Evolutionary conservation across 306 rosid genomes (phyloP).

Genomic region (Chamaecrista fasciculata): DNA sequence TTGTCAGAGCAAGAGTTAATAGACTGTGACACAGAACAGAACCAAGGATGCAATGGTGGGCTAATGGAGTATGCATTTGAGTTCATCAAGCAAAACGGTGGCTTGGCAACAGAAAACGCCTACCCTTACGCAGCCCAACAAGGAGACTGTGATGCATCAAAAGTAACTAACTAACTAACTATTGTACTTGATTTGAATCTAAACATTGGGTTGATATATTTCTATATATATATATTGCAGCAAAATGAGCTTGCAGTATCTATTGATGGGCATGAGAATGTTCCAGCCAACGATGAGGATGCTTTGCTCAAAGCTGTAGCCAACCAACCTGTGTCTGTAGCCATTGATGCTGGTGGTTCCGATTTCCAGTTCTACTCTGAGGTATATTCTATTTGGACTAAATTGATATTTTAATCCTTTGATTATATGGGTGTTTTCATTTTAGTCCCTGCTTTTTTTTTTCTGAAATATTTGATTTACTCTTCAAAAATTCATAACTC

Average conservation of each 20-base stretch:
- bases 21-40: constrained; percentile 42
- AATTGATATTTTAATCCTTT: too few relatives aligned
- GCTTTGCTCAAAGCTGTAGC: constrained; percentile 48
- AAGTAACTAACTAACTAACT: constrained; percentile 22
- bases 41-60: constrained; percentile 57
- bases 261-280: constrained; percentile 51
- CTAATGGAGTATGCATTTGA: constrained; percentile 48
- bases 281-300: constrained; percentile 37
- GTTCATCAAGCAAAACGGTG: constrained; percentile 46
- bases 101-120: constrained; percentile 36
- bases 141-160: constrained; percentile 37
- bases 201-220: too few relatives aligned
- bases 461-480: too few relatives aligned
- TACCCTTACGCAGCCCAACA: constrained; percentile 45
- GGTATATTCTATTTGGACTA: too few relatives aligned
- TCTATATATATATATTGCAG: too few relatives aligned
- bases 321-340: constrained; percentile 54
- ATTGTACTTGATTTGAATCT: neutral
- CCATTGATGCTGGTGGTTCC: constrained; percentile 46
- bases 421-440: too few relatives aligned
- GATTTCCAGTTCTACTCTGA: constrained; percentile 51
- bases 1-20: constrained; percentile 54
- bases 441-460: too few relatives aligned
- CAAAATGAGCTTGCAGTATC: constrained; percentile 35
- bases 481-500: too few relatives aligned